Percentiles rank a stretch among this genome's conserved stretches.
Evolutionary conservation across 768 basidiomycete species (phyloP).

Genomic region (Amanita exitialis): DNA sequence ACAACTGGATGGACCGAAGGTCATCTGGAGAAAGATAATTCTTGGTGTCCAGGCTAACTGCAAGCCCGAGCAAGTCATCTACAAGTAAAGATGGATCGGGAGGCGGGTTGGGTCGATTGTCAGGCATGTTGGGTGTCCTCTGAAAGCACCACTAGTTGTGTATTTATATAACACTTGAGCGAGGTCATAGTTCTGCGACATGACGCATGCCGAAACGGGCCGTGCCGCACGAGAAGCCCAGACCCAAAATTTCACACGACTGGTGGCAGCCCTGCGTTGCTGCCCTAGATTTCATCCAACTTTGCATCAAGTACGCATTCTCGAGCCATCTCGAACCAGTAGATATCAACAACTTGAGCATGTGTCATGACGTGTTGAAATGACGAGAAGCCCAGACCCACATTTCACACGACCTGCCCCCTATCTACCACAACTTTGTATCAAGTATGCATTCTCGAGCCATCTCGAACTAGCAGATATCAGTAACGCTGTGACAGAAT

Average conservation of each 20-base stretch:
- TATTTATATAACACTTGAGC: background rate
- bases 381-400: too few relatives aligned
- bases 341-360: background rate
- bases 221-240: background rate
- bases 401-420: too few relatives aligned
- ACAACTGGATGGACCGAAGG: constrained; percentile 39
- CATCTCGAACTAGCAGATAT: constrained; percentile 26
- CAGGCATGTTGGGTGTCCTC: constrained; percentile 24
- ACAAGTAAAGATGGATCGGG: constrained; percentile 62
- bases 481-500: background rate
- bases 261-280: too few relatives aligned
- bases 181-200: background rate
- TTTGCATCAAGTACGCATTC: constrained; percentile 21
- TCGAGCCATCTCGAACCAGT: constrained; percentile 31
- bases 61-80: constrained; percentile 39
- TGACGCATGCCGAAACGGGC: background rate
- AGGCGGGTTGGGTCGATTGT: constrained; percentile 43
- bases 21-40: constrained; percentile 40
- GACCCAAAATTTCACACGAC: too few relatives aligned
- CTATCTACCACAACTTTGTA: constrained; percentile 15
- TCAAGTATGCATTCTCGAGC: constrained; percentile 26
- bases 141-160: background rate
- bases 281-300: too few relatives aligned
- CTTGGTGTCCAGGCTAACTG: constrained; percentile 36
- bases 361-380: too few relatives aligned